Percentiles rank a stretch among this genome's conserved stretches.
phyloP scores from a whole-genome alignment of 2,329 filamentous ascomycete genomes.

The Magnaporthales sp. region DNA sequence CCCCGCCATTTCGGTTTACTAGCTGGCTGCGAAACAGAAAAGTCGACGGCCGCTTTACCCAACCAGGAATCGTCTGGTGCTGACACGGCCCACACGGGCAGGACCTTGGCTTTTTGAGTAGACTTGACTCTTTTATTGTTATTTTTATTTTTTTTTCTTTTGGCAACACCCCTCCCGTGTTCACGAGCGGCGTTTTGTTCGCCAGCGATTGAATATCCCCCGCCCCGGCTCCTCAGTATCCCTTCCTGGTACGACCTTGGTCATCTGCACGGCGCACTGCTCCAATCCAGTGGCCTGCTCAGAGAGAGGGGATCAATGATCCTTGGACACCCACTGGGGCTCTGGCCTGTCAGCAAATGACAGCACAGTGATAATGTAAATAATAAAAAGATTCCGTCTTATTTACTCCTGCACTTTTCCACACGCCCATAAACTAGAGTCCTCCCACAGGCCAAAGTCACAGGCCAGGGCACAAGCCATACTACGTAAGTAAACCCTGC shows the following conservation, averaged over 20 bases:
- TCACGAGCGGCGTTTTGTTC: not conserved
- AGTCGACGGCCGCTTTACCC: not conserved
- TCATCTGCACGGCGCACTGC: constrained; percentile 3
- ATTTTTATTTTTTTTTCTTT: not conserved
- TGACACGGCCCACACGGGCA: constrained; percentile 1
- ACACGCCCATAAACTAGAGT: not conserved
- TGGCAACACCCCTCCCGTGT: constrained; percentile 2
- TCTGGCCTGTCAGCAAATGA: not conserved
- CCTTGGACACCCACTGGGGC: not conserved
- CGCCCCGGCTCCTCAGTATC: not conserved
- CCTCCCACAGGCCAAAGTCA: not conserved
- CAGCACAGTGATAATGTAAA: not conserved
- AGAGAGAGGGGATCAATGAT: not conserved
- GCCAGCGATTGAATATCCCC: constrained; percentile 4
- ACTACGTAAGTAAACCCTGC: not conserved
- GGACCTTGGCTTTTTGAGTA: not conserved
- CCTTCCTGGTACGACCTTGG: constrained; percentile 6
- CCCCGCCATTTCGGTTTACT: not conserved
- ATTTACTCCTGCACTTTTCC: not conserved
- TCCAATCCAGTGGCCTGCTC: not conserved
- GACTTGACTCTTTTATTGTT: not conserved
- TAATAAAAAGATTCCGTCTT: not conserved
- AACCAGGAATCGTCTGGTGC: not conserved
- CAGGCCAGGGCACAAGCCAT: not conserved
- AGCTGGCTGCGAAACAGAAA: not conserved